Base-by-base conservation (phyloP, 257 asterid genomes). In the Apocynum venetum region DNA sequence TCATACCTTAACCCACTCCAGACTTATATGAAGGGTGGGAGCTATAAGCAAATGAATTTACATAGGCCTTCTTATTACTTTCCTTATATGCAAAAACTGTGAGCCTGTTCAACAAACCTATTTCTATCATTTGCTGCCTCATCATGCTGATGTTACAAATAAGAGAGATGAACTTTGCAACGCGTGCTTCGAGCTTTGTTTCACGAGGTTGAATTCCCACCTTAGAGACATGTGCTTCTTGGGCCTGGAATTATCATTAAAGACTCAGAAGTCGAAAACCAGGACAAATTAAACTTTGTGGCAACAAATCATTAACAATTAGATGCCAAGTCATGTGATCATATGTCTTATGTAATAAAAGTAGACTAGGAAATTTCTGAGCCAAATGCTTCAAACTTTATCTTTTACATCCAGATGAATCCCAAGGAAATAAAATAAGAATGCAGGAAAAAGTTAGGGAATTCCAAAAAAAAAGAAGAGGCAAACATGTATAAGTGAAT, bases 81-180 rank as follows among this genome's bases (percentile, higher is more conserved):
- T 36, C 40, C 53, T 9, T 40, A 71, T 20, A 44, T 52, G 63
- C 40, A 51, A 56, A 64, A 35, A 59, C 3, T 41, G 41, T n/a
- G 17, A 69, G 46, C 46, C 60, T 40, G 20, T 80, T 55, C 76
- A 47, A 70, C 88, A 51, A 51, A 92, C 97, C 97, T 88, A 94
- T 92, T 84, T 94, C 98, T 86, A 91, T 88, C 98, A 94, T 94
- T 74, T 92, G 98, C 77, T 94, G 97, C 88, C 83, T 89, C 98
- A 94, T 94, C 98, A 94, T 94, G 87, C 94, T 91, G 79, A 86
- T 78, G 78, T 87, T 91, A 87, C 97, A 94, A 77, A 94, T 89
- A 82, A 91, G 96, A 73, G 97, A 92, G 71, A 92, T 85, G 89
- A 94, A 92, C 85, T 91, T 91, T 73, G 96, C 97, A 82, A 94